These are phyloP conservation scores for Trematosphaeria pertusa DNA, from an alignment of 2,329 filamentous ascomycete genomes.

Conservation along the genomic window DNA sequence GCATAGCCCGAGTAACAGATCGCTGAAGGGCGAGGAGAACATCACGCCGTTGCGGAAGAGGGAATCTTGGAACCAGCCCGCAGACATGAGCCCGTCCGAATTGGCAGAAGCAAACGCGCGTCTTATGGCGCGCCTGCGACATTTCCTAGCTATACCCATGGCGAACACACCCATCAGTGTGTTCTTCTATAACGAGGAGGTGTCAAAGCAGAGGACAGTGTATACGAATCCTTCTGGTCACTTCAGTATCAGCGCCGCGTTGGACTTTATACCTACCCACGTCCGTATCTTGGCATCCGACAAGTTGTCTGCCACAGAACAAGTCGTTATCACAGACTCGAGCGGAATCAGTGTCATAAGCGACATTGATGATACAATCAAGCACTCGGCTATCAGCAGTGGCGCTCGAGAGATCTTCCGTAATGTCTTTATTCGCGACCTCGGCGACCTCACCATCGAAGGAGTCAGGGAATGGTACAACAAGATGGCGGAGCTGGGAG, in stretches of 20 bases:
- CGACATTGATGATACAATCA: conserved; percentile 97
- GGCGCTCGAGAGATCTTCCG: conserved; percentile 95
- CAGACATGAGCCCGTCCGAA: conserved; percentile 77
- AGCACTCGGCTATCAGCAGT: conserved; percentile 86
- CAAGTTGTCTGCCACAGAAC: conserved; percentile 79
- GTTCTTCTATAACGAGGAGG: conserved; percentile 90
- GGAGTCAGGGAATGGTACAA: conserved; percentile 92
- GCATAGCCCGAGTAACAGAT: conserved; percentile 33
- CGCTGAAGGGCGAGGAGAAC: conserved; percentile 31
- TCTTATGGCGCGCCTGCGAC: conserved; percentile 83
- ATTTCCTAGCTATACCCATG: conserved; percentile 87
- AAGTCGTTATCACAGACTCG: conserved; percentile 78
- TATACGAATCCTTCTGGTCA: conserved; percentile 89
- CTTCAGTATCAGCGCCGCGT: conserved; percentile 78
- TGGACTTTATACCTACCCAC: conserved; percentile 91
- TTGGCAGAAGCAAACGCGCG: conserved; percentile 81
- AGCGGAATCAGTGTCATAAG: conserved; percentile 90
- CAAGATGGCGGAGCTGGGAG: conserved; percentile 76
- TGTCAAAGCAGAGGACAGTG: conserved; percentile 84
- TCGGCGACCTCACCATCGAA: conserved; percentile 80
- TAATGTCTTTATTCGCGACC: conserved; percentile 90
- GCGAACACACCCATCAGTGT: conserved; percentile 81
- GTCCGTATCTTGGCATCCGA: conserved; percentile 88
- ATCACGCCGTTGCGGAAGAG: conserved; percentile 55
- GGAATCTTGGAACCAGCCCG: conserved; percentile 57